phyloP scores from a whole-genome alignment of 805 yeast species.

The Kodamaea hsintzibuensis region DNA sequence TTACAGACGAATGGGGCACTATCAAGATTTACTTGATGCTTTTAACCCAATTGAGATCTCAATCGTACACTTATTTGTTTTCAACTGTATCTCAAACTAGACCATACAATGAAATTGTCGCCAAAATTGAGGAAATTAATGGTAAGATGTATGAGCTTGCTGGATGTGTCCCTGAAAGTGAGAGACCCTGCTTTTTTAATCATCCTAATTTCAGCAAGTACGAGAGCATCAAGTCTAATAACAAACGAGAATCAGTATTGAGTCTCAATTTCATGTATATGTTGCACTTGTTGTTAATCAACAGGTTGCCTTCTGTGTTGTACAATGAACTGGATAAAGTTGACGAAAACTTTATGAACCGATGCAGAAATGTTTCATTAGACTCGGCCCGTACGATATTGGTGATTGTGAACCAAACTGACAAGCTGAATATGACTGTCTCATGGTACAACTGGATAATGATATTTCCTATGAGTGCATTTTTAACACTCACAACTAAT shows the following conservation, averaged over 20 bases:
- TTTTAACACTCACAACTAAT: constrained; percentile 16
- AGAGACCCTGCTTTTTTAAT: constrained; percentile 32
- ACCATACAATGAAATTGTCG: constrained; percentile 20
- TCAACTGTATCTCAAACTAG: constrained; percentile 27
- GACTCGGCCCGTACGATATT: constrained; percentile 41
- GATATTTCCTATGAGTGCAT: constrained; percentile 34
- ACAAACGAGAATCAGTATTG: constrained; percentile 17
- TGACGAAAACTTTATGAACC: constrained; percentile 16
- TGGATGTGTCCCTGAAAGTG: constrained; percentile 16
- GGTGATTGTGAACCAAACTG: constrained; percentile 24
- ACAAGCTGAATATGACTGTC: constrained; percentile 18
- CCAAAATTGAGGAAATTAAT: constrained; percentile 28
- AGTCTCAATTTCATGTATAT: constrained; percentile 32
- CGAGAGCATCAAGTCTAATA: background rate
- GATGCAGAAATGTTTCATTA: constrained; percentile 31
- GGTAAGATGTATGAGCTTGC: constrained; percentile 28
- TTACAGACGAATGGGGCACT: background rate
- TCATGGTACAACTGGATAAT: constrained; percentile 34
- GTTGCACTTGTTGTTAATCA: constrained; percentile 37
- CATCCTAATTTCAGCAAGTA: constrained; percentile 30
- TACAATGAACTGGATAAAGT: constrained; percentile 12
- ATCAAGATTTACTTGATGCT: constrained; percentile 9
- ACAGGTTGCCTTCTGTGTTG: constrained; percentile 33
- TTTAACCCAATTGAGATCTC: constrained; percentile 29
- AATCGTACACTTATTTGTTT: constrained; percentile 32